Evolutionary conservation across 2,329 filamentous ascomycete species (phyloP).

Genomic region (Xylaria multiplex): DNA sequence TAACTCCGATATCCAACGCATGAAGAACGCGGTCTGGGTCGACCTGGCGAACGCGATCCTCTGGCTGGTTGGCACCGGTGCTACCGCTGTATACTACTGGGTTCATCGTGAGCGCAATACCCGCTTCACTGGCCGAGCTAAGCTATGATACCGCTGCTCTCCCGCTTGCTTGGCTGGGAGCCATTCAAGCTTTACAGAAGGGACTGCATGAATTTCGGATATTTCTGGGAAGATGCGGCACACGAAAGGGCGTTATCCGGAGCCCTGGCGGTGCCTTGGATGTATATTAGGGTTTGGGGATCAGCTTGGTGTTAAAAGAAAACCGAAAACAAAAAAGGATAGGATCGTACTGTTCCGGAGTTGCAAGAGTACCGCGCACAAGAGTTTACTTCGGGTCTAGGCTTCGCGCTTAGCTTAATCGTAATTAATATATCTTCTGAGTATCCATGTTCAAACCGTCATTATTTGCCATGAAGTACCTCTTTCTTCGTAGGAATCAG

Average conservation of each 20-base stretch:
- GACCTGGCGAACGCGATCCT: slow-evolving; percentile 78
- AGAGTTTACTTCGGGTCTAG: not conserved
- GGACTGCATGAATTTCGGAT: not conserved
- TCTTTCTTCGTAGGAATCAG: not conserved
- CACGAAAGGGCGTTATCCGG: not conserved
- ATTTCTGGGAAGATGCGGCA: not conserved
- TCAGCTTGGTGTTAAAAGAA: not conserved
- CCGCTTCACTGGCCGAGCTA: slow-evolving; percentile 69
- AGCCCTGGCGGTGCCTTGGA: not conserved
- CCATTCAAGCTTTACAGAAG: slow-evolving; percentile 14
- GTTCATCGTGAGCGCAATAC: slow-evolving; percentile 62
- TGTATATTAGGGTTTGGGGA: not conserved
- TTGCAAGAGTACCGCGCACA: not conserved
- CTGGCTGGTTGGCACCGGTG: slow-evolving; percentile 74
- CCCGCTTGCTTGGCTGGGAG: slow-evolving; percentile 37
- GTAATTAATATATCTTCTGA: slow-evolving; percentile 16
- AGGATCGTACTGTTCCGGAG: slow-evolving; percentile 11
- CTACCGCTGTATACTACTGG: slow-evolving; percentile 68
- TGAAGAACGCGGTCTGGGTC: slow-evolving; percentile 90
- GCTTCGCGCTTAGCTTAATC: slow-evolving; percentile 5
- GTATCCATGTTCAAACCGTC: not conserved
- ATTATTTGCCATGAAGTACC: not conserved
- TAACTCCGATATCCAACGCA: slow-evolving; percentile 71
- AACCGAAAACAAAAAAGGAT: not conserved
- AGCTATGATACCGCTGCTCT: slow-evolving; percentile 49